These are phyloP conservation scores for Mortierella hygrophila DNA, from an alignment of 192 early-diverging fungal genomes.

Conservation along the genomic window DNA sequence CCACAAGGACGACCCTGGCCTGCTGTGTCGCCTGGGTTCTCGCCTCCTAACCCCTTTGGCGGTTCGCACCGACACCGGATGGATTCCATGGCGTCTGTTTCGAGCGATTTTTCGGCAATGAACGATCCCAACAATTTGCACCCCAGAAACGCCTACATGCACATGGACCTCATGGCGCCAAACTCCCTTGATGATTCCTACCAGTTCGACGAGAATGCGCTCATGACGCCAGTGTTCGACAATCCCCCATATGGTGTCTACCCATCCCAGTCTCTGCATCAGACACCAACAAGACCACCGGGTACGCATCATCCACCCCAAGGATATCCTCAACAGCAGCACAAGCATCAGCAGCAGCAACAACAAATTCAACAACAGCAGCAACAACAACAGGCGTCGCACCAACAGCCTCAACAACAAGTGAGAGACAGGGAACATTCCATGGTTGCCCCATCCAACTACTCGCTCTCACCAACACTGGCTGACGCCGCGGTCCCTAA, in stretches of 20 bases:
- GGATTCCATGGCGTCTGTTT: conserved; percentile 35
- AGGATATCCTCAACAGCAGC: conserved; percentile 1
- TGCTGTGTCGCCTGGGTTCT: conserved; percentile 13
- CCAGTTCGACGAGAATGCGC: conserved; percentile 43
- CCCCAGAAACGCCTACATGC: conserved; percentile 6
- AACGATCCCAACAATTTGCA: conserved; percentile 14
- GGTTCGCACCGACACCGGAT: conserved; percentile 24
- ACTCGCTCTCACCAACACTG: conserved; percentile 32
- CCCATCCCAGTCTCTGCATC: conserved; percentile 12
- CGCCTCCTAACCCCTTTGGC: conserved; percentile 16
- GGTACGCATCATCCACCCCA: conserved; percentile 3
- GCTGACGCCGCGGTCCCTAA: conserved; percentile 19
- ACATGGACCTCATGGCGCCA: conserved; percentile 26
- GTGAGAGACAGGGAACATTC: conserved; percentile 23
- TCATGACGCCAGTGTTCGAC: conserved; percentile 22
- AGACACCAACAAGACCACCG: not conserved
- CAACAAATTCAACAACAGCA: conserved; percentile 1
- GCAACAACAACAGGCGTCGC: not conserved
- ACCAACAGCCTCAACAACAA: not conserved
- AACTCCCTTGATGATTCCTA: conserved; percentile 42
- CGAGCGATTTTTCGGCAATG: conserved; percentile 32
- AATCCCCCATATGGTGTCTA: conserved; percentile 9
- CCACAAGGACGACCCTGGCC: conserved; percentile 14
- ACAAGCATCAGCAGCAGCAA: conserved; percentile 14
- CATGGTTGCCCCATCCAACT: conserved; percentile 27